phyloP scores from a whole-genome alignment of 2,329 filamentous ascomycete species.

The Paraphaeosphaeria sporulosa region DNA sequence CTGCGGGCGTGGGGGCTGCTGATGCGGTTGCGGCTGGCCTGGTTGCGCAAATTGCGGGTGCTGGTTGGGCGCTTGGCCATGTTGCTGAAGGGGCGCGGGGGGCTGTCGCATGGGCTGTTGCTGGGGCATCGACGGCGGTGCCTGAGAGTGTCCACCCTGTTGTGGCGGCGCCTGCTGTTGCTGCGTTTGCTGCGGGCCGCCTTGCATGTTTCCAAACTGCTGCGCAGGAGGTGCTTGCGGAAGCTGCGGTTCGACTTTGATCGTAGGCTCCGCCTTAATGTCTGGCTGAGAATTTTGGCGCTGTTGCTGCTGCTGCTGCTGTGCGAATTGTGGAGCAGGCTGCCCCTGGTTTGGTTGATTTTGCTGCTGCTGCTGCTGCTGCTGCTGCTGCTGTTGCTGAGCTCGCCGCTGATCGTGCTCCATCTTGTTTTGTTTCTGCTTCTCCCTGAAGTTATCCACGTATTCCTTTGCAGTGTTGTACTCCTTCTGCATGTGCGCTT shows the following conservation, averaged over 20 bases:
- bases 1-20: constrained; percentile 43
- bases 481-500: constrained; percentile 39
- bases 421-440: constrained; percentile 44
- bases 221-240: constrained; percentile 33
- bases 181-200: constrained; percentile 26
- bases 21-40: constrained; percentile 39
- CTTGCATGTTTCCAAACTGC: constrained; percentile 36
- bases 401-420: constrained; percentile 42
- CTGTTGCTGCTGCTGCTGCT: constrained; percentile 20
- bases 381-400: constrained; percentile 41
- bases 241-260: constrained; percentile 46
- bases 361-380: constrained; percentile 5
- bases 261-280: constrained; percentile 44
- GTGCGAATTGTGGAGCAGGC: constrained; percentile 30
- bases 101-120: constrained; percentile 34
- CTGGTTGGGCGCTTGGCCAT: constrained; percentile 38
- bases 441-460: constrained; percentile 45
- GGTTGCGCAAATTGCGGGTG: constrained; percentile 36
- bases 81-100: constrained; percentile 38
- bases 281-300: constrained; percentile 38
- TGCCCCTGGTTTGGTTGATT: constrained; percentile 24
- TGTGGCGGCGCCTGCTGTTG: constrained; percentile 13
- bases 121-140: constrained; percentile 21
- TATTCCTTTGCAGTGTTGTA: constrained; percentile 39
- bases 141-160: constrained; percentile 21